Base-by-base conservation (phyloP, 164 flowering plant species). In the Santalum album region DNA sequence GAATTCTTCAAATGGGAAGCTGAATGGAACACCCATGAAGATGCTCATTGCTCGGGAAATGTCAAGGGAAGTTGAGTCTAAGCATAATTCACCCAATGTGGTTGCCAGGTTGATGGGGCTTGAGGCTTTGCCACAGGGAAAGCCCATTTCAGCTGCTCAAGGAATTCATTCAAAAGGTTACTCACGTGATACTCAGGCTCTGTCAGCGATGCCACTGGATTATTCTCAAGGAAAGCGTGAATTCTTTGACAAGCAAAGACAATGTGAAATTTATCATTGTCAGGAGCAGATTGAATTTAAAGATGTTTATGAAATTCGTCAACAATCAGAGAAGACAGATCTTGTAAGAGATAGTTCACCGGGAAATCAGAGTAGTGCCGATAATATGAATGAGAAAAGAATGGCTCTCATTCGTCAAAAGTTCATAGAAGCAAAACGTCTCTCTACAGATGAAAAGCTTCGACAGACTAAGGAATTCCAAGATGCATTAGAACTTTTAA, bases 71-170 rank as follows among this genome's bases (percentile, higher is more conserved):
- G 61, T 66, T 22, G 82, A 76, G 47, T 65, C 77, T 56, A 83
- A 68, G 61, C 74, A 69, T 43, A 79, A 70, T 45, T 77, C 94
- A 18, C 88, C 96, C 45, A 80, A 68, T 76, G 72, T 92, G 55
- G 92, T 92, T 68, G 99, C 99, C 34, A 89, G 77, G 74, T 70
- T 92, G 69, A 92, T 92, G 99, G 99, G 99, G 18, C 90, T 92
- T 61, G 99, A 92, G 67, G 60, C 83, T 22, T 74, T 87, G 42
- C 97, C 99, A 22, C 70, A 27, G 14, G 75, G 58, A 61, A 72
- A 77, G 44, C 70, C 69, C 40, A 66, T 62, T 59, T 59, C 66
- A 49, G 62, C 71, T 51, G 29, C 67, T 3, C 69, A 68, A 51
- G 71, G 74, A 72, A 74, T 62, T 59, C 62, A 51, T 24, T 64